phyloP scores from a whole-genome alignment of 2,329 filamentous ascomycete genomes.

The Xylariaceae sp. region DNA sequence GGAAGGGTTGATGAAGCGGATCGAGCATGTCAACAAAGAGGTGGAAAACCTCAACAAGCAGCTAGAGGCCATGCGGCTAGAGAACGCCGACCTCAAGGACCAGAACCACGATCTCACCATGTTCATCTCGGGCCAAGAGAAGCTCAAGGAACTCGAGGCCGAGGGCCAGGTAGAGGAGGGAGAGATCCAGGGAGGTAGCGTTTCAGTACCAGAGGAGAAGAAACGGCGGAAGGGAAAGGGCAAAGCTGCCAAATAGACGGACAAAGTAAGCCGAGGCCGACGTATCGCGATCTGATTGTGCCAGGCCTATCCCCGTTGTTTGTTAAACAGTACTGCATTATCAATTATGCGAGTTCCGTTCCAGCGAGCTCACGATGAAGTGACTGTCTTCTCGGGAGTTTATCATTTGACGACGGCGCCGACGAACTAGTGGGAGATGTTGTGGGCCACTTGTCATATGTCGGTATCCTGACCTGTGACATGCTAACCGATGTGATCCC shows the following conservation, averaged over 20 bases:
- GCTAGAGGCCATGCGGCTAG: conserved; percentile 49
- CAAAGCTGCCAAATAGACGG: conserved; percentile 33
- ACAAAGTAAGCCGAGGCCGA: neutral
- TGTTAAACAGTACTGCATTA: too few relatives aligned
- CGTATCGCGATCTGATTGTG: too few relatives aligned
- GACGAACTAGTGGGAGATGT: neutral
- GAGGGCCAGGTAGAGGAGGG: conserved; percentile 56
- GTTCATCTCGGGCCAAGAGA: conserved; percentile 80
- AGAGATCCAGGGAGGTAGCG: conserved; percentile 69
- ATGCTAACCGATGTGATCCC: too few relatives aligned
- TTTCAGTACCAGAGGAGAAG: conserved; percentile 56
- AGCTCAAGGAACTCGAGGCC: conserved; percentile 64
- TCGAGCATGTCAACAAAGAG: conserved; percentile 65
- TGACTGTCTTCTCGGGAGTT: too few relatives aligned
- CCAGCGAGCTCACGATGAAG: neutral
- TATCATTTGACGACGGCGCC: too few relatives aligned
- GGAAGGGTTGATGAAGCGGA: conserved; percentile 74
- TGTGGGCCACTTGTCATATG: neutral
- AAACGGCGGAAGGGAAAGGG: conserved; percentile 44
- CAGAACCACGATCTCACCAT: conserved; percentile 83
- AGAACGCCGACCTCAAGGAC: conserved; percentile 72
- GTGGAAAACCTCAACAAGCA: conserved; percentile 52
- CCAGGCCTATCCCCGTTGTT: conserved; percentile 4
- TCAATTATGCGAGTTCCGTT: neutral
- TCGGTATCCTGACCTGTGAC: too few relatives aligned